Evolutionary conservation across 2,329 filamentous ascomycete genomes (phyloP), one percentile per base, ranked within the genome.

Genomic region (Sporothrix curviconia): DNA sequence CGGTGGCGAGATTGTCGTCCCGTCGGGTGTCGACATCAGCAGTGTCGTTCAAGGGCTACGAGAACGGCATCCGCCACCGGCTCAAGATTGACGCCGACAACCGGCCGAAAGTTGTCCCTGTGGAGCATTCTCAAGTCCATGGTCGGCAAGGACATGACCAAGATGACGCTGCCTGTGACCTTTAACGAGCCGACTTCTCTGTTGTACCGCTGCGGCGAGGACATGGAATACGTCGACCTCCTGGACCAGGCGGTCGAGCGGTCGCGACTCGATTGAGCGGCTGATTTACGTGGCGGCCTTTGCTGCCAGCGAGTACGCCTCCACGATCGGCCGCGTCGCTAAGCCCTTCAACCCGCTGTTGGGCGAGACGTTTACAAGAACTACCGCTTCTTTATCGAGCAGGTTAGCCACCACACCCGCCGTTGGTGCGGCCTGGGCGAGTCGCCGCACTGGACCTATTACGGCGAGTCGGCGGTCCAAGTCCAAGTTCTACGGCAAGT

Each of bases 81-180:
- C 79, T 97, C 40, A 92, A 91, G 72, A 84, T 97, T 78, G 92
- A 97, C 66, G 87, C 86, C 32, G 94, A 99, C 69, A 84, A 99
- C 68, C 79, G 94, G 65, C 94, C 94, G 0, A 96, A n/a, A 92
- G 76, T 90, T 97, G 60, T 94, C 89, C 30, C 84, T 99, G 43
- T 99, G 94, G 92, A 87, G 88, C 64, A 96, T 99, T 65, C 76
- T 99, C 62, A 99, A 97, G 76, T 97, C 92, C 22, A 97, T 99
- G 94, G 96, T 99, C 72, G 94, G 94, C 62, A 97, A 99, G 71
- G 94, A 99, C 69, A 97, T 99, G 94, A 97, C 94, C 37, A 97
- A 95, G 77, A 99, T 99, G 92, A 97, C 94, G 0, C 76, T 99
- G 19, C 94, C 94, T 0, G 94, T 99, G 2, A 96, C 94, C 0